Evolutionary conservation across 768 basidiomycete species (phyloP).

Genomic region (Termitomyces sp.): DNA sequence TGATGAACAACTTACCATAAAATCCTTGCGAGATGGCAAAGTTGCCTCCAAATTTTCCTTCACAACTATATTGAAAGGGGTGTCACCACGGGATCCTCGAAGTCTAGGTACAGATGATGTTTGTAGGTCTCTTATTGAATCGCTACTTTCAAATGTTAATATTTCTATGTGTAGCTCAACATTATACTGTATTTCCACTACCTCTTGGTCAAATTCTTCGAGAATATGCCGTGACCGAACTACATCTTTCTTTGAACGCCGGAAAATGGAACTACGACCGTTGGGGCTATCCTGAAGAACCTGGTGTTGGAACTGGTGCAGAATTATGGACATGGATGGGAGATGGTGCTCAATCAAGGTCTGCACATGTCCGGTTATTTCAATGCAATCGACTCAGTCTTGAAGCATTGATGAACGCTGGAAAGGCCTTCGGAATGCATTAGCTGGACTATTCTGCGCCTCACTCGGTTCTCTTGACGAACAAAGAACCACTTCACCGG

Average conservation of each 20-base stretch:
- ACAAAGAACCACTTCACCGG: conserved; percentile 66
- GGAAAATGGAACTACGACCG: conserved; percentile 86
- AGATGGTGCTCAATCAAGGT: conserved; percentile 50
- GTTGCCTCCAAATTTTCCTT: conserved; percentile 81
- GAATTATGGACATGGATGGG: conserved; percentile 92
- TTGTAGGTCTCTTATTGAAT: conserved; percentile 22
- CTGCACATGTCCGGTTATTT: conserved; percentile 12
- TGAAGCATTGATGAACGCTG: conserved; percentile 71
- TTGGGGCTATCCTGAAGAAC: conserved; percentile 79
- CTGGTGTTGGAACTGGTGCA: conserved; percentile 77
- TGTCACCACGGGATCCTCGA: conserved; percentile 49
- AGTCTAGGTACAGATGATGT: conserved; percentile 43
- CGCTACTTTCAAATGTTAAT: neutral
- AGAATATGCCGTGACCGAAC: conserved; percentile 79
- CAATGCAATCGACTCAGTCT: neutral
- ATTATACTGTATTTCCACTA: conserved; percentile 84
- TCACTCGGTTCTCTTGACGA: conserved; percentile 77
- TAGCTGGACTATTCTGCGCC: conserved; percentile 93
- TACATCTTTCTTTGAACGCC: conserved; percentile 86
- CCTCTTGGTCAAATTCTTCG: conserved; percentile 82
- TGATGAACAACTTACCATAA: conserved; percentile 36
- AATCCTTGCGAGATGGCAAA: conserved; percentile 73
- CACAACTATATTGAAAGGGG: conserved; percentile 51
- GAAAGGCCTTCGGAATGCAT: conserved; percentile 80
- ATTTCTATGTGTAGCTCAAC: conserved; percentile 49